Evolutionary conservation across 805 yeast genomes (phyloP).

Genomic region (Maudiozyma barnettii): DNA sequence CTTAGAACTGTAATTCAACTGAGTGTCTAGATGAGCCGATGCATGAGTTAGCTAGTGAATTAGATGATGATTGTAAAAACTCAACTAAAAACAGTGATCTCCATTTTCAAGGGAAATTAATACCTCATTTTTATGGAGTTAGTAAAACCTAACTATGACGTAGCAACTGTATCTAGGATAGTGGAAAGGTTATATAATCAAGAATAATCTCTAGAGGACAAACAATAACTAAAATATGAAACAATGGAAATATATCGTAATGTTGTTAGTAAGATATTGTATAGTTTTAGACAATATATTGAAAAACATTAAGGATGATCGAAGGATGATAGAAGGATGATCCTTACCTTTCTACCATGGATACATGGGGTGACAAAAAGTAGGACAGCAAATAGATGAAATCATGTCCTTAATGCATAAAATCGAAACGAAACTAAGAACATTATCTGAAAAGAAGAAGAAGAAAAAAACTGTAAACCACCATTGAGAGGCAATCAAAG

Average conservation of each 20-base stretch:
- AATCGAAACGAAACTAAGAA: neutral
- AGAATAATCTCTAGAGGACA: constrained; percentile 4
- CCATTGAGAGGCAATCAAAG: constrained; percentile 4
- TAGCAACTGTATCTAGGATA: constrained; percentile 5
- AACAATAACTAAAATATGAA: constrained; percentile 3
- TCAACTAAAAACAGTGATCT: constrained; percentile 5
- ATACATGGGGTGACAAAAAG: constrained; percentile 2
- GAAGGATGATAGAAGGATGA: neutral
- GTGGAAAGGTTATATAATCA: constrained; percentile 5
- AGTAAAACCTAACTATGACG: neutral
- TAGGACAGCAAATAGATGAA: neutral
- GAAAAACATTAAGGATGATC: neutral
- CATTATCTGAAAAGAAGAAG: neutral
- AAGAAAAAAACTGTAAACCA: constrained; percentile 1
- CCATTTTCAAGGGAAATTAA: constrained; percentile 5
- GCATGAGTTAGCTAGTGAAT: constrained; percentile 2
- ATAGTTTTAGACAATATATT: neutral
- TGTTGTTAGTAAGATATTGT: neutral
- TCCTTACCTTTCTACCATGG: neutral
- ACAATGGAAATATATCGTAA: constrained; percentile 1
- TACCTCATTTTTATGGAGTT: constrained; percentile 3
- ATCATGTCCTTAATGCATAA: constrained; percentile 1
- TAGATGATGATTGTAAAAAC: constrained; percentile 1
- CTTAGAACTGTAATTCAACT: neutral
- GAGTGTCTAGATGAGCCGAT: neutral